Base-by-base conservation (phyloP, 2,329 filamentous ascomycete genomes). In the Diaporthe nobilis region DNA sequence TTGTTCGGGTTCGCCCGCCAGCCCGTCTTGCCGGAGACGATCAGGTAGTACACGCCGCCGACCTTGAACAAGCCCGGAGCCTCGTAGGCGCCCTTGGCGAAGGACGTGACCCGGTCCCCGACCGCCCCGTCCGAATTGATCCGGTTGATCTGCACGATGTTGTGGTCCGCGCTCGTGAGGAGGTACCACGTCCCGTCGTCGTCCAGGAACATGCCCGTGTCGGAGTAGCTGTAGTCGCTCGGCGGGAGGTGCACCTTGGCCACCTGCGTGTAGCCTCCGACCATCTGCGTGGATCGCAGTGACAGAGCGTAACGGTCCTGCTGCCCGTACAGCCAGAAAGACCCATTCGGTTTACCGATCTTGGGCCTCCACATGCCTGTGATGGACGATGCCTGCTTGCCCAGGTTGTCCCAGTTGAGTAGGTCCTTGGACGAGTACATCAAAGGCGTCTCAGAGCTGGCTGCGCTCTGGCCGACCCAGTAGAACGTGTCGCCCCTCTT, bases 171-270 rank as follows among this genome's bases (percentile, higher is more conserved):
- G 39, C 80, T 82, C 2, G 85, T 85, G 28, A 86, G 79, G 47
- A 85, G 79, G 73, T 84, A 86, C 82, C 82, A 85, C 13, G 81
- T 83, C 22, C 44, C 22, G 34, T 71, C 73, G 15, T 83, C 80
- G 73, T 86, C 85, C 17, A 79, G 75, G 73, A 85, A 86, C 82
- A 86, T 85, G 12, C 84, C 85, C 9, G 84, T 85, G 68, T 85
- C 84, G 2, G 82, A 84, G 73, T 85, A 85, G 1, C 81, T 81
- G 77, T 85, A 85, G 57, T 79, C 78, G 68, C 81, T 82, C 20
- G 84, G 84, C 5, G 84, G 85, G 1, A 86, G 79, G 34, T 81
- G 78, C 1, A 84, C 82, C 71, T 84, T 84, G 13, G 80, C 79
- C 3, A 80, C 79, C 49, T 82, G 78, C 9, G 71, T 74, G 57